Evolutionary conservation across 2,329 filamentous ascomycete genomes (phyloP), one percentile per base, ranked within the genome.

Genomic region (Neoarthrinium moseri): DNA sequence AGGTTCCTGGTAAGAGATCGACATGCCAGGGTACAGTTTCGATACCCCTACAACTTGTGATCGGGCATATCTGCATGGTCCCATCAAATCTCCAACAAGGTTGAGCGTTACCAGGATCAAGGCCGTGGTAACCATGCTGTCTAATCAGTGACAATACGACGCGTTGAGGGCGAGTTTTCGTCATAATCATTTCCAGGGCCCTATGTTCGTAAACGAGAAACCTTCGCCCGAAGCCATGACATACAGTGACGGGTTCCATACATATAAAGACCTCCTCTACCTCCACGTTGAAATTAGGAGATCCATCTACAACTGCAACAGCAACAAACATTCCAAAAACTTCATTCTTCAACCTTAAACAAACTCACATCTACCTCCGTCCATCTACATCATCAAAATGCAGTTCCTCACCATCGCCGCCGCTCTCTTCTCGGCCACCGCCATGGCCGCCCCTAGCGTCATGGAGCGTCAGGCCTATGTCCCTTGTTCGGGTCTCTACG

Each of bases 401-500:
- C 43, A 45, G 43, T 45, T 38, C 43, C 26, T 45, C 27, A 43
- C 30, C 26, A 12, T 44, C 42, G 24, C 35, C 35, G 35, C 35
- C 33, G 47, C 43, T 20, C 27, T 43, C 47, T 34, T 49, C 24
- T 23, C 43, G 23, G 11, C 38, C 26, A 29, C 36, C 42, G 47
- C 43, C 43, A 21, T 40, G n/a, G 47, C 47, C 11, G 36, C 37
- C n/a, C 42, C 43, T 13, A 23, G 29, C 13, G 18, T 45, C 37
- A 27, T 26, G n/a, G 17, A 36, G 23, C 47, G 47, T 12, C 47
- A 49, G 37, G 39, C 53, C 5, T 75, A 73, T 45, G 41, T 56
- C 7, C 62, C 73, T 33, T 76, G 74, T 56, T 62, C 62, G 23
- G 66, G 65, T 15, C 64, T 74, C 17, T 73, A 73, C 54, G 60